These are phyloP conservation scores for Leucoagaricus sp. DNA, from an alignment of 1,284 basidiomycete species.

Conservation along the genomic window DNA sequence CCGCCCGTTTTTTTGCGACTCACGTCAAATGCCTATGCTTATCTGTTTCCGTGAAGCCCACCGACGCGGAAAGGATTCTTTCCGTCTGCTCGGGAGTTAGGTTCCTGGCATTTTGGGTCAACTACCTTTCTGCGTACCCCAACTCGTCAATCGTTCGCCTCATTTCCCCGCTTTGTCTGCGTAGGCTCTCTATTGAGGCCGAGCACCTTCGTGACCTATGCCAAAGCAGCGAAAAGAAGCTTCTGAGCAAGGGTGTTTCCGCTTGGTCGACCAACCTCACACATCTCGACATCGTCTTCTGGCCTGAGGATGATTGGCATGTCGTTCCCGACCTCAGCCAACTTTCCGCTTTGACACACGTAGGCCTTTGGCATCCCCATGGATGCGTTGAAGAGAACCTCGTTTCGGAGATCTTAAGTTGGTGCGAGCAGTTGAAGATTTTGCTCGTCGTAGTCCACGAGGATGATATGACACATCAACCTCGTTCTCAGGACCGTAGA, in stretches of 20 bases:
- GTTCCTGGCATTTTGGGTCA: constrained; percentile 38
- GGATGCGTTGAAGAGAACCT: constrained; percentile 21
- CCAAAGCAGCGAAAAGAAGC: constrained; percentile 2
- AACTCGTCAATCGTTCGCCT: constrained; percentile 20
- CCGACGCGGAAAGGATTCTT: constrained; percentile 30
- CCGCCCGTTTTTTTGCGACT: constrained; percentile 31
- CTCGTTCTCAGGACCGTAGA: constrained; percentile 24
- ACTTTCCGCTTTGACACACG: constrained; percentile 31
- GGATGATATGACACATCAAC: constrained; percentile 22
- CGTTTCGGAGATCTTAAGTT: constrained; percentile 24
- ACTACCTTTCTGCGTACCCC: constrained; percentile 25
- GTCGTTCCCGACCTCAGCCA: constrained; percentile 26
- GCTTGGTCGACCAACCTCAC: constrained; percentile 27
- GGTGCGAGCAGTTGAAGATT: constrained; percentile 24
- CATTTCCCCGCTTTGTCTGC: constrained; percentile 29
- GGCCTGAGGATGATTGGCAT: constrained; percentile 23
- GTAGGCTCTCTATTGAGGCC: constrained; percentile 35
- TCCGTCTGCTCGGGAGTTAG: constrained; percentile 33
- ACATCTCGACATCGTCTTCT: constrained; percentile 35
- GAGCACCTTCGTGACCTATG: constrained; percentile 28
- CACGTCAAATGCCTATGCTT: constrained; percentile 38
- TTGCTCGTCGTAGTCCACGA: constrained; percentile 29
- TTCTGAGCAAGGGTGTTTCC: background rate
- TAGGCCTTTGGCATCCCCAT: constrained; percentile 30
- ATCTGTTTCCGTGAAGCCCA: constrained; percentile 28